These are phyloP conservation scores for Ceriops tagal DNA, from an alignment of 345 rosid genomes.

Conservation along the genomic window DNA sequence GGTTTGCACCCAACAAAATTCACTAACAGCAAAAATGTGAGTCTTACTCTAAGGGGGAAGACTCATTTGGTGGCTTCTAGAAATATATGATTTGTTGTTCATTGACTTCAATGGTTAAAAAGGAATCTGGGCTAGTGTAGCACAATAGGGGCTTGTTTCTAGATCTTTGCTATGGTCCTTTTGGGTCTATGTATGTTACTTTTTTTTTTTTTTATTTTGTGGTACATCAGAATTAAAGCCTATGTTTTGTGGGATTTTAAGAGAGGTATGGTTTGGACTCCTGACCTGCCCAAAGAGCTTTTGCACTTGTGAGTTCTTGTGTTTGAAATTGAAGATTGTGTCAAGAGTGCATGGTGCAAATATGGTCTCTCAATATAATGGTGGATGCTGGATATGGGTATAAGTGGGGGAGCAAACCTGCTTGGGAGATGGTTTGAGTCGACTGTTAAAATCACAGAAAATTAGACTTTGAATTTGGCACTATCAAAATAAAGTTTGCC, in stretches of 20 bases:
- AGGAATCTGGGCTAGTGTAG: neutral
- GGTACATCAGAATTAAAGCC: no score
- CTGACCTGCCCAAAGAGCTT: no score
- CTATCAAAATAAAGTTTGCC: neutral
- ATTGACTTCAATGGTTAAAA: neutral
- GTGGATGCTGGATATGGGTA: neutral
- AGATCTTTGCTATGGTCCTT: neutral
- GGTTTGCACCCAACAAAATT: neutral
- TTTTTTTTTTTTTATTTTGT: no score
- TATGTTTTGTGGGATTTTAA: no score
- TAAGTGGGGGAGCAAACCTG: neutral
- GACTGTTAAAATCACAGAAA: neutral
- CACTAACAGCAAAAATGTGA: neutral
- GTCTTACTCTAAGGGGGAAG: neutral
- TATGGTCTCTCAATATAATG: neutral
- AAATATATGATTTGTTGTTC: neutral
- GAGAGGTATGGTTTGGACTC: no score
- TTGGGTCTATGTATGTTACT: neutral
- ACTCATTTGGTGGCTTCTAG: neutral
- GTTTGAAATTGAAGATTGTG: neutral
- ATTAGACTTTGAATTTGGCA: no score
- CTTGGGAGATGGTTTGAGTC: neutral
- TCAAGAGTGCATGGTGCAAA: neutral
- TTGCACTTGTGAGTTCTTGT: no score
- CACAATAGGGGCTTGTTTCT: constrained; percentile 5